Evolutionary conservation across 257 asterid species (phyloP).

Genomic region (Solanum clarkiae): DNA sequence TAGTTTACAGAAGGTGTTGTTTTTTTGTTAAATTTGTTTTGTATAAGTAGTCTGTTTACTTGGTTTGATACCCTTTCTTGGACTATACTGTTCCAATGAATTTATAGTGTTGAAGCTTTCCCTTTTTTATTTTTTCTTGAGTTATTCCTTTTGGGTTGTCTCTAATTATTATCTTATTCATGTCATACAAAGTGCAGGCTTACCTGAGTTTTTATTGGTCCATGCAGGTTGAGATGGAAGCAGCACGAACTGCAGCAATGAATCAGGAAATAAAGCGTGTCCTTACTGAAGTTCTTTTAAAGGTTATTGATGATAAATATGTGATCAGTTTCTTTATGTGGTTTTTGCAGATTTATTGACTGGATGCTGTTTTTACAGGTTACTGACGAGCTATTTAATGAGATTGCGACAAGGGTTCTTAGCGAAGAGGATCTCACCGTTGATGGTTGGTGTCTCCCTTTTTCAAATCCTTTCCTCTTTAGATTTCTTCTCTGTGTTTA

Average conservation of each 20-base stretch:
- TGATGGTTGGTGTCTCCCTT: slow-evolving; percentile 41
- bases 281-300: slow-evolving; percentile 87
- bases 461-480: neutral
- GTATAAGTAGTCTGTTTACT: neutral
- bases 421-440: slow-evolving; percentile 56
- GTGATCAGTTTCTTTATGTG: neutral
- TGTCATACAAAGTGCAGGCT: slow-evolving; percentile 2
- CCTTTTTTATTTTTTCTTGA: neutral
- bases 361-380: slow-evolving; percentile 50
- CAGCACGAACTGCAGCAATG: slow-evolving; percentile 78
- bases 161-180: neutral
- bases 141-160: neutral
- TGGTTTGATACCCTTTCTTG: neutral
- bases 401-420: slow-evolving; percentile 89
- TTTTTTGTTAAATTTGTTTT: neutral
- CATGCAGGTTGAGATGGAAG: slow-evolving; percentile 83
- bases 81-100: neutral
- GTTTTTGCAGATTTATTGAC: slow-evolving; percentile 18
- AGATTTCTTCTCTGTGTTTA: slow-evolving; percentile 3
- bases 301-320: slow-evolving; percentile 48
- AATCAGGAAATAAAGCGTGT: slow-evolving; percentile 93
- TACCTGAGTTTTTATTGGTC: slow-evolving; percentile 7
- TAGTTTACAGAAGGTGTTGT: neutral
- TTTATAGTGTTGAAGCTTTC: neutral
- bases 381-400: slow-evolving; percentile 93